Evolutionary conservation across 768 basidiomycete genomes (phyloP).

Genomic region (Strobilomyces echinocephalus): DNA sequence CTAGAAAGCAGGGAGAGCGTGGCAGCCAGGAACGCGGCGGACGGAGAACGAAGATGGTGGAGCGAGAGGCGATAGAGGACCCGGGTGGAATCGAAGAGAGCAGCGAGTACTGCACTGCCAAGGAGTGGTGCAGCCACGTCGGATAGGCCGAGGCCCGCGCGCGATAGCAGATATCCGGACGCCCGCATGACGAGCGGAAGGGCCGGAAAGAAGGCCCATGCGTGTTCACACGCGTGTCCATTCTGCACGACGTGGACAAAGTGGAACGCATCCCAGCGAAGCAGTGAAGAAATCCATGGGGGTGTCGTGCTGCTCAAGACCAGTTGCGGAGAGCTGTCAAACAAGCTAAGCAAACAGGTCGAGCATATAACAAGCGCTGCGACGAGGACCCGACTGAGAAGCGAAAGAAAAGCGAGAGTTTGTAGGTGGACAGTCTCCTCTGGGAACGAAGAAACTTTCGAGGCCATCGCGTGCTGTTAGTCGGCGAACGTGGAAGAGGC

Average conservation of each 20-base stretch:
- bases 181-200: slow-evolving; percentile 50
- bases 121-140: slow-evolving; percentile 30
- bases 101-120: slow-evolving; percentile 34
- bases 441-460: no score
- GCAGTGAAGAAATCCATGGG: slow-evolving; percentile 31
- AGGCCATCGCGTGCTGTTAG: no score
- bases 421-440: slow-evolving; percentile 12
- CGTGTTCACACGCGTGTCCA: slow-evolving; percentile 65
- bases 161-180: slow-evolving; percentile 24
- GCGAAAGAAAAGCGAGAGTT: slow-evolving; percentile 19
- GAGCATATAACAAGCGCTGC: slow-evolving; percentile 19
- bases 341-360: slow-evolving; percentile 18
- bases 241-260: slow-evolving; percentile 63
- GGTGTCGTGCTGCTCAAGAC: slow-evolving; percentile 6
- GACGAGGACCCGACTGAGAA: slow-evolving; percentile 18
- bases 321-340: slow-evolving; percentile 27
- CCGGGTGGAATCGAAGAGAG: slow-evolving; percentile 39
- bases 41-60: slow-evolving; percentile 48
- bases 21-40: slow-evolving; percentile 57
- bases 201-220: slow-evolving; percentile 86
- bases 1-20: slow-evolving; percentile 74
- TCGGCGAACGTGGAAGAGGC: no score
- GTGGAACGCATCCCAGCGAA: slow-evolving; percentile 90
- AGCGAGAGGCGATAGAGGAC: slow-evolving; percentile 58
- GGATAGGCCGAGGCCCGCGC: background rate